These are phyloP conservation scores for Peniophora sp. DNA, from an alignment of 1,284 basidiomycete genomes.

Conservation along the genomic window DNA sequence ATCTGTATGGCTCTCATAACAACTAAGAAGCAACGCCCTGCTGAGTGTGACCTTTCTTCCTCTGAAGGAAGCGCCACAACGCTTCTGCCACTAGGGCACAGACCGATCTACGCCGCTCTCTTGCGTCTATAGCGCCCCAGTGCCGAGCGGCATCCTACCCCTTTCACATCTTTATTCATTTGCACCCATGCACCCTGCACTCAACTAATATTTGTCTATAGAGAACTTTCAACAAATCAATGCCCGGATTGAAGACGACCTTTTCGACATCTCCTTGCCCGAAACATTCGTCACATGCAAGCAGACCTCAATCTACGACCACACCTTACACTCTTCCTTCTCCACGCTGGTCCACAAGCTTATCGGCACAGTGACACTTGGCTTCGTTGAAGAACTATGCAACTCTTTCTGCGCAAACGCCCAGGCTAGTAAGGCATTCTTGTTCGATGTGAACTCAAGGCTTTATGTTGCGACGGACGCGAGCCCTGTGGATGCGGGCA, in stretches of 20 bases:
- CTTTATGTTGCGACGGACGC: constrained; percentile 91
- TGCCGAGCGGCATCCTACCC: too few species aligned
- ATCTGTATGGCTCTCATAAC: too few species aligned
- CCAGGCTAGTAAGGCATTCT: constrained; percentile 85
- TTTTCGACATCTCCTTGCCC: constrained; percentile 64
- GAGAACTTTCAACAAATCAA: constrained; percentile 88
- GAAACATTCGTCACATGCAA: constrained; percentile 74
- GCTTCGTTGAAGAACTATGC: constrained; percentile 71
- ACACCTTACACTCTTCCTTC: constrained; percentile 83
- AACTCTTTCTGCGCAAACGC: constrained; percentile 83
- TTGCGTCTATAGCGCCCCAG: too few species aligned
- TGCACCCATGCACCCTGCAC: too few species aligned
- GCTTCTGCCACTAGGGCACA: neutral
- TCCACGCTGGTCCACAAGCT: constrained; percentile 74
- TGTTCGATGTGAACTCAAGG: constrained; percentile 84
- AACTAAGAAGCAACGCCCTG: too few species aligned
- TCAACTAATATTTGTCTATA: constrained; percentile 22
- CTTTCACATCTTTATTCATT: too few species aligned
- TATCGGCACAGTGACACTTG: constrained; percentile 45
- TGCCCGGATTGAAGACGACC: constrained; percentile 74
- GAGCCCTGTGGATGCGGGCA: constrained; percentile 84
- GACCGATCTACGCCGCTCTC: too few species aligned
- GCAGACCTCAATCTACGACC: constrained; percentile 86
- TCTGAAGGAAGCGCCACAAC: neutral
- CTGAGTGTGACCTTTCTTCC: too few species aligned